These are phyloP conservation scores for Xerophyta viscosa DNA, from an alignment of 106 monocot species.

Conservation along the genomic window DNA sequence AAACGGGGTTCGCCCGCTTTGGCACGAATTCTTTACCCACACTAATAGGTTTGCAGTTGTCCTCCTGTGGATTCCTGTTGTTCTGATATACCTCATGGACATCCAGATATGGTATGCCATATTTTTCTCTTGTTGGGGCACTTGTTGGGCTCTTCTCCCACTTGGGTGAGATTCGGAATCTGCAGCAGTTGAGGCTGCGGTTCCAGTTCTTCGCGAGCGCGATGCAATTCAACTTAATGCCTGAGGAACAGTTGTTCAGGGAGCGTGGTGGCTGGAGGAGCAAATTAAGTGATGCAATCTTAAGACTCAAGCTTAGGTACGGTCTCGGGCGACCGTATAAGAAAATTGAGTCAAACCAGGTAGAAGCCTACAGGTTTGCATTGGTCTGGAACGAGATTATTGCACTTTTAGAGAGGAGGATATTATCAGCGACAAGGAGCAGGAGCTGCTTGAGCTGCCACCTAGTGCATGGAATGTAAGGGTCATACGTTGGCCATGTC, in stretches of 20 bases:
- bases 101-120: conserved; percentile 91
- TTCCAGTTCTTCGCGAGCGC: conserved; percentile 95
- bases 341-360: too few species aligned
- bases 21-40: conserved; percentile 61
- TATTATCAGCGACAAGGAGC: conserved; percentile 67
- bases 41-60: conserved; percentile 62
- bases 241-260: conserved; percentile 59
- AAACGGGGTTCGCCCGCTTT: conserved; percentile 13
- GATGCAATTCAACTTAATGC: conserved; percentile 90
- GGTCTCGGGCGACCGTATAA: conserved; percentile 76
- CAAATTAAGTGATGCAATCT: conserved; percentile 50
- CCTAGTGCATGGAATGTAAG: conserved; percentile 63
- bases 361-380: conserved; percentile 55
- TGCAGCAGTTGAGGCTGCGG: conserved; percentile 71
- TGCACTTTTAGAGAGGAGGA: conserved; percentile 83
- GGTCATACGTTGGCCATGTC: conserved; percentile 82
- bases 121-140: conserved; percentile 72
- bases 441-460: too few species aligned
- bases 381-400: conserved; percentile 90
- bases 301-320: conserved; percentile 72
- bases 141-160: conserved; percentile 80
- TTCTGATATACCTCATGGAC: conserved; percentile 87
- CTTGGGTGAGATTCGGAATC: conserved; percentile 80
- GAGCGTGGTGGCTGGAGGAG: conserved; percentile 40
- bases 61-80: conserved; percentile 75